Evolutionary conservation across 1,139 yeast genomes (phyloP).

Genomic region (Citeromyces siamensis): DNA sequence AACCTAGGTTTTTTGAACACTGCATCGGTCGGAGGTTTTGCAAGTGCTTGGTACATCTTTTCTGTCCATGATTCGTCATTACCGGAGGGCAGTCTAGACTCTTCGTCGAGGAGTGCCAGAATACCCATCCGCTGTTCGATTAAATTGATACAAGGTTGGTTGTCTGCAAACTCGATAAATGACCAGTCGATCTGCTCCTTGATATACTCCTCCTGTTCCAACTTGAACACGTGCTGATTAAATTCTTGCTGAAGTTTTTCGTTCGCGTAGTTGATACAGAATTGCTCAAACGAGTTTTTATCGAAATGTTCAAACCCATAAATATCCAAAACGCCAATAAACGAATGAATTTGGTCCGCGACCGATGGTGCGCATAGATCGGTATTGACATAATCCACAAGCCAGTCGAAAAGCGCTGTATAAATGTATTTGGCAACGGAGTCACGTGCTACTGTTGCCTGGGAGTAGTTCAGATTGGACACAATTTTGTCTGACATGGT

Average conservation of each 20-base stretch:
- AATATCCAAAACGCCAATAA: constrained; percentile 95
- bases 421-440: constrained; percentile 93
- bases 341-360: constrained; percentile 43
- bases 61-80: constrained; percentile 88
- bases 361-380: constrained; percentile 74
- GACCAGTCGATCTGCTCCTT: constrained; percentile 95
- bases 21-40: constrained; percentile 63
- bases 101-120: constrained; percentile 84
- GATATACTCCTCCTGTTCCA: constrained; percentile 92
- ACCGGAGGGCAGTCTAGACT: constrained; percentile 90
- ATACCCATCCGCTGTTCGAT: constrained; percentile 89
- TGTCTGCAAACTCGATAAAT: constrained; percentile 90
- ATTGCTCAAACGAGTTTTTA: constrained; percentile 90
- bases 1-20: constrained; percentile 91
- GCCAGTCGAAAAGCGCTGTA: constrained; percentile 91
- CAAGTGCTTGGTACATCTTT: constrained; percentile 78
- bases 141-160: constrained; percentile 92
- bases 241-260: constrained; percentile 97
- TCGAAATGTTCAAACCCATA: constrained; percentile 97
- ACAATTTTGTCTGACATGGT: constrained; percentile 92
- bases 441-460: constrained; percentile 87
- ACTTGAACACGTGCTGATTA: constrained; percentile 92
- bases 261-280: constrained; percentile 95
- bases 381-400: constrained; percentile 69
- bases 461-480: constrained; percentile 71